phyloP scores from a whole-genome alignment of 768 basidiomycete species.

The Exsudoporus frostii region DNA sequence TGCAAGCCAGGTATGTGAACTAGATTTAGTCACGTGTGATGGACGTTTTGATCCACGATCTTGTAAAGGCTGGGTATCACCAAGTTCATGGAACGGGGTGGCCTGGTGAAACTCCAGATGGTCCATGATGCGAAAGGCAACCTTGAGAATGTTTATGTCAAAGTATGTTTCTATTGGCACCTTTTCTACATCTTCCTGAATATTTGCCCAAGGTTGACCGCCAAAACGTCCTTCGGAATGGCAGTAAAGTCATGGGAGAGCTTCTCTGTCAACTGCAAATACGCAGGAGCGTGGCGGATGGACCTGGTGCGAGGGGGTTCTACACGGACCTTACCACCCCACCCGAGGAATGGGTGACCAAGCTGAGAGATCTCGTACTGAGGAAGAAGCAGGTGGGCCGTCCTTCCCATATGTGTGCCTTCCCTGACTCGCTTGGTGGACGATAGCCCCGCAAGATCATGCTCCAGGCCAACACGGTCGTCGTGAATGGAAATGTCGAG shows the following conservation, averaged over 20 bases:
- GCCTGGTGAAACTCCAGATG: slow-evolving; percentile 69
- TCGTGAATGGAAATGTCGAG: slow-evolving; percentile 63
- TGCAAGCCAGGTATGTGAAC: slow-evolving; percentile 73
- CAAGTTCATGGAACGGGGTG: slow-evolving; percentile 68
- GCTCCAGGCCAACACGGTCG: slow-evolving; percentile 76
- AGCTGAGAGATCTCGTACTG: slow-evolving; percentile 74
- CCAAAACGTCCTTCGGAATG: slow-evolving; percentile 58
- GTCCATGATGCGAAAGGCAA: slow-evolving; percentile 53
- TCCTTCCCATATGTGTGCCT: neutral
- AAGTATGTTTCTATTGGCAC: slow-evolving; percentile 40
- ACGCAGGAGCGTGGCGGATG: slow-evolving; percentile 83
- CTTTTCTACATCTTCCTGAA: neutral
- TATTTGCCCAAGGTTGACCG: slow-evolving; percentile 59
- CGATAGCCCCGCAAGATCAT: slow-evolving; percentile 78
- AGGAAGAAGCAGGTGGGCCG: slow-evolving; percentile 69
- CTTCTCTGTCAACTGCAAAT: slow-evolving; percentile 80
- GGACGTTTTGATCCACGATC: neutral
- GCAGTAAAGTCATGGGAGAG: slow-evolving; percentile 65
- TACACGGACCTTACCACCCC: slow-evolving; percentile 81
- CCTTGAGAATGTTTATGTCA: slow-evolving; percentile 67
- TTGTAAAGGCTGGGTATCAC: slow-evolving; percentile 70
- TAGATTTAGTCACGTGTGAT: neutral
- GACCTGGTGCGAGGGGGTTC: slow-evolving; percentile 71
- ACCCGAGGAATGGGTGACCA: slow-evolving; percentile 64
- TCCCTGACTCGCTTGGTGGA: neutral